Conservation (phyloP, 2,329 filamentous ascomycete species). For the Trichoderma aggressivum region DNA sequence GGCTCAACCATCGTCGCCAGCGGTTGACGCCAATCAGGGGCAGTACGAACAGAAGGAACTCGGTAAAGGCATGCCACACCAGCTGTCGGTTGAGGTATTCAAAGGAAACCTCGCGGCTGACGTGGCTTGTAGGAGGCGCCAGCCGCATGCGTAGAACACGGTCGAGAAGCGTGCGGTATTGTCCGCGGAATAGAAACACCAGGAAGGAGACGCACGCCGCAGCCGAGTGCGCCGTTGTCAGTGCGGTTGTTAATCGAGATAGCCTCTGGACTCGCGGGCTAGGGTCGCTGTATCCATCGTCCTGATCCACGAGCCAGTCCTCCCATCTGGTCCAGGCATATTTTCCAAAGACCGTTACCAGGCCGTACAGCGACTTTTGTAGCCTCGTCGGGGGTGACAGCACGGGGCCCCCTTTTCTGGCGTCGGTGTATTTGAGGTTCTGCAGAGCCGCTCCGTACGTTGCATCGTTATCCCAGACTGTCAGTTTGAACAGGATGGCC, state of each 20-base stretch:
- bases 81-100: slow-evolving; percentile 97
- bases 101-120: slow-evolving; percentile 89
- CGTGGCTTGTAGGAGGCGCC: slow-evolving; percentile 78
- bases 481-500: slow-evolving; percentile 85
- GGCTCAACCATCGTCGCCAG: slow-evolving; percentile 85
- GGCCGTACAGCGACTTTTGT: slow-evolving; percentile 82
- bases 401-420: slow-evolving; percentile 60
- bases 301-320: slow-evolving; percentile 72
- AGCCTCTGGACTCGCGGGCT: slow-evolving; percentile 52
- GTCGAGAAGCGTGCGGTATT: slow-evolving; percentile 88
- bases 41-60: slow-evolving; percentile 96
- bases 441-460: slow-evolving; percentile 92
- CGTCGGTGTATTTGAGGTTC: slow-evolving; percentile 86
- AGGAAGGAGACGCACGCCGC: slow-evolving; percentile 83
- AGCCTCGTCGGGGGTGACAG: slow-evolving; percentile 68
- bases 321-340: slow-evolving; percentile 95
- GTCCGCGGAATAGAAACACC: slow-evolving; percentile 84
- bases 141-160: slow-evolving; percentile 79
- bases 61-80: slow-evolving; percentile 99
- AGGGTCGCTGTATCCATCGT: slow-evolving; percentile 68
- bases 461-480: slow-evolving; percentile 93
- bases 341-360: slow-evolving; percentile 80
- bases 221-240: slow-evolving; percentile 73
- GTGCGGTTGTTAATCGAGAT: slow-evolving; percentile 64
- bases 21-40: slow-evolving; percentile 91